Evolutionary conservation across 2,329 filamentous ascomycete species (phyloP), one percentile per base, ranked within the genome.

Genomic region (Immersiporthe knoxdaviesiana): DNA sequence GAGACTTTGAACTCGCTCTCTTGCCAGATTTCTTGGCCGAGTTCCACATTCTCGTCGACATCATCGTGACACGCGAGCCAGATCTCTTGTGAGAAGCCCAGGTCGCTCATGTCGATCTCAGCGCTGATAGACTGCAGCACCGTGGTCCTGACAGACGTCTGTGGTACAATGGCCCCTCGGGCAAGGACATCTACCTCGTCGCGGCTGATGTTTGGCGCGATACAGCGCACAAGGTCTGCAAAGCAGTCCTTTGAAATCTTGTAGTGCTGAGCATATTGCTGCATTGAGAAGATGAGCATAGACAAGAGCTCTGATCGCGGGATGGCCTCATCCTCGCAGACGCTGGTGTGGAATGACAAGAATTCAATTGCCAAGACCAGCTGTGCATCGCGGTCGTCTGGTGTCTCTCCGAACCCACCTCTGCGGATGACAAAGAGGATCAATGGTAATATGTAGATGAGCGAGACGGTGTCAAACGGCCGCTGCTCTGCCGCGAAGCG

Each of bases 51-150:
- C 77, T 98, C 94, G 58, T 91, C 88, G 27, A 93, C 88, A 74
- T 97, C 93, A 73, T 99, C 96, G 75, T 99, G 94, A 75, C 90
- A 95, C 58, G 92, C 92, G 56, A 99, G 85, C 94, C 94, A 99
- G 30, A 99, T 91, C 77, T 98, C 92, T 71, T 96, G 91, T 3
- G 92, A 96, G 76, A 94, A 96, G 39, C 90, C 87, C 44, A 94
- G 84, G 65, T 97, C 94, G 68, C 91, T 94, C 83, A 99, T 87
- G 77, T 98, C 95, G 60, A 99, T 89, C 73, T 98, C 94, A 27
- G 93, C 89, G 76, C 94, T 94, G 75, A 98, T 95, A 8, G 92
- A 92, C 79, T 97, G 95, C 54, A 99, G 82, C 10, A 95, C 91
- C 6, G 94, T 91, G 18, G 91, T 93, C 70, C 96, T 88, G 47